These are phyloP conservation scores for Aspergillus clavatus DNA, from an alignment of 2,329 filamentous ascomycete species.

Conservation along the genomic window DNA sequence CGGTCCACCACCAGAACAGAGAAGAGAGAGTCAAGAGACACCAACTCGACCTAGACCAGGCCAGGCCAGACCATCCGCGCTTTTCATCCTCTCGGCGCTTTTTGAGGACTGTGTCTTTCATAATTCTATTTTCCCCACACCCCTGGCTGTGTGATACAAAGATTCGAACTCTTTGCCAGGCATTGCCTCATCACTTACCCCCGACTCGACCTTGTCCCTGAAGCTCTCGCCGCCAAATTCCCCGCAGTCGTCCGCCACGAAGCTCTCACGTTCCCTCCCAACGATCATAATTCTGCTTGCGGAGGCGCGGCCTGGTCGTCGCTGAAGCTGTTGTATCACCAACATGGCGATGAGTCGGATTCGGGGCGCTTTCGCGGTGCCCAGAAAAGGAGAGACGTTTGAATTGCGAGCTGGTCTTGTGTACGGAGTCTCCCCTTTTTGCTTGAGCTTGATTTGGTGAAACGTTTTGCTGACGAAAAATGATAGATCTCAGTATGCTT, in stretches of 20 bases:
- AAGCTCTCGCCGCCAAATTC: slow-evolving; percentile 25
- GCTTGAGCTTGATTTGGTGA: slow-evolving; percentile 4
- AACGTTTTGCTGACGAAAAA: slow-evolving; percentile 32
- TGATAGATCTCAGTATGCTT: slow-evolving; percentile 88
- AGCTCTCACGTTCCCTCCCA: slow-evolving; percentile 6
- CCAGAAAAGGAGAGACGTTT: slow-evolving; percentile 96
- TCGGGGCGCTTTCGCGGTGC: slow-evolving; percentile 84
- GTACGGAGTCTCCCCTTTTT: slow-evolving; percentile 37
- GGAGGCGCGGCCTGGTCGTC: slow-evolving; percentile 35
- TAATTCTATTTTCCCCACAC: neutral
- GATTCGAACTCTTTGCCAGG: neutral
- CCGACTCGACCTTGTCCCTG: slow-evolving; percentile 22
- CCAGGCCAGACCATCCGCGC: slow-evolving; percentile 11
- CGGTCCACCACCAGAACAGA: no score
- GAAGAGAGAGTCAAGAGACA: no score
- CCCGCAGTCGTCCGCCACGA: slow-evolving; percentile 25
- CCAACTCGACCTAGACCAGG: slow-evolving; percentile 11
- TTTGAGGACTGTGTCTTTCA: neutral
- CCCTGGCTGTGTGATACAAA: neutral
- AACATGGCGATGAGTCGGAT: slow-evolving; percentile 94
- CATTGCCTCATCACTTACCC: slow-evolving; percentile 9
- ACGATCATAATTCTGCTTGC: slow-evolving; percentile 18
- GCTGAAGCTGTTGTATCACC: slow-evolving; percentile 28
- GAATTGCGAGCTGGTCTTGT: slow-evolving; percentile 90
- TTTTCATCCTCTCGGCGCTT: slow-evolving; percentile 12